These are phyloP conservation scores for Diaporthe citri DNA, from an alignment of 2,329 filamentous ascomycete genomes.

Conservation along the genomic window DNA sequence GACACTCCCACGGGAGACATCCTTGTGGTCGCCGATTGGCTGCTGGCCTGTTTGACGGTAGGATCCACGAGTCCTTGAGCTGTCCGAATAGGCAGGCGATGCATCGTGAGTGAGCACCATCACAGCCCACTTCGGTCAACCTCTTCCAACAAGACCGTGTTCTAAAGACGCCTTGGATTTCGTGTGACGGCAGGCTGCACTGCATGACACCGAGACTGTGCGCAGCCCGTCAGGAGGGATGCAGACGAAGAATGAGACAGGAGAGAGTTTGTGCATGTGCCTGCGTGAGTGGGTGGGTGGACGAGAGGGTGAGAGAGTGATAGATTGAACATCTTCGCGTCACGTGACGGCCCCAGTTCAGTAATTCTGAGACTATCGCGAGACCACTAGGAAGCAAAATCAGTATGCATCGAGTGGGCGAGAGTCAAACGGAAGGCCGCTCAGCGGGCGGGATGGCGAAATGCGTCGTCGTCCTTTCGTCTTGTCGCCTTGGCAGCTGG, in stretches of 20 bases:
- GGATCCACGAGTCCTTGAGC: neutral
- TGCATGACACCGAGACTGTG: conserved; percentile 1
- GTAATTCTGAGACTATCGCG: neutral
- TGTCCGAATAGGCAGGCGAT: conserved; percentile 14
- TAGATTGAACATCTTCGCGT: neutral
- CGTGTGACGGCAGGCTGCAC: neutral
- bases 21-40: conserved; percentile 13
- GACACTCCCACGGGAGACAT: neutral
- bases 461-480: neutral
- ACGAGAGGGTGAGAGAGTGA: neutral
- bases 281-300: neutral
- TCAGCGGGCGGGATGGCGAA: conserved; percentile 15
- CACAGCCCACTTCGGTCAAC: neutral
- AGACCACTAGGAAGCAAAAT: neutral
- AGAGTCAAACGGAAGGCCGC: neutral
- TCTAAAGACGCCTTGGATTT: neutral
- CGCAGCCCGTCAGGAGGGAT: neutral
- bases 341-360: neutral
- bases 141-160: neutral
- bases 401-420: neutral
- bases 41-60: neutral
- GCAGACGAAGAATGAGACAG: neutral
- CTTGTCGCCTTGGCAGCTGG: conserved; percentile 17
- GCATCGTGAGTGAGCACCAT: neutral
- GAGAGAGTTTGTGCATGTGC: neutral